Evolutionary conservation across 2,329 filamentous ascomycete genomes (phyloP), one percentile per base, ranked within the genome.

Genomic region (Arthrinium puccinioides): DNA sequence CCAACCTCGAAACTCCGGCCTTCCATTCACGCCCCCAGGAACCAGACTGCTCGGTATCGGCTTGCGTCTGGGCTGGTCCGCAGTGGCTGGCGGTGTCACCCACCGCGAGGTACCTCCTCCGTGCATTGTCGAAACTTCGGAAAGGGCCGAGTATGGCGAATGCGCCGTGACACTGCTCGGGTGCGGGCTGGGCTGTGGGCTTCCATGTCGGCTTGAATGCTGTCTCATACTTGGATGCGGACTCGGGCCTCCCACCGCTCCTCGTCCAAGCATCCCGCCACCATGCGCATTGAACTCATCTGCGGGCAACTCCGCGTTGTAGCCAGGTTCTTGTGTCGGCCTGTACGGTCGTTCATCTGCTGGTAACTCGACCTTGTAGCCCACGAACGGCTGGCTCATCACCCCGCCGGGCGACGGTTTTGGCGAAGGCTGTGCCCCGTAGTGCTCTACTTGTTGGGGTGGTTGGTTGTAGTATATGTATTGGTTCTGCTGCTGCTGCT

Each of bases 231-330:
- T 23, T 20, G 14, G 5, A n/a, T 37, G 19, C 13, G n/a, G n/a
- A n/a, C n/a, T n/a, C n/a, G n/a, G n/a, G n/a, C n/a, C n/a, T n/a
- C n/a, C n/a, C n/a, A n/a, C n/a, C n/a, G n/a, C n/a, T n/a, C n/a
- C n/a, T n/a, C n/a, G n/a, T n/a, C n/a, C n/a, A n/a, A n/a, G n/a
- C n/a, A n/a, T n/a, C n/a, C n/a, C n/a, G n/a, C n/a, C n/a, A n/a
- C n/a, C n/a, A n/a, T n/a, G n/a, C n/a, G n/a, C n/a, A n/a, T n/a
- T n/a, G n/a, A n/a, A n/a, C 23, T 39, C 32, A 13, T 38, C 28
- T 7, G 32, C 40, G 21, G 40, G 28, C 11, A 42, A 37, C n/a
- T 39, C 37, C n/a, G 37, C 29, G 25, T 42, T 39, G 19, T 30
- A 37, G 18, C 14, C 18, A 5, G 16, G 19, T 16, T 27, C 8